These are phyloP conservation scores for Theobroma grandiflorum DNA, from an alignment of 441 rosid genomes.

Conservation along the genomic window DNA sequence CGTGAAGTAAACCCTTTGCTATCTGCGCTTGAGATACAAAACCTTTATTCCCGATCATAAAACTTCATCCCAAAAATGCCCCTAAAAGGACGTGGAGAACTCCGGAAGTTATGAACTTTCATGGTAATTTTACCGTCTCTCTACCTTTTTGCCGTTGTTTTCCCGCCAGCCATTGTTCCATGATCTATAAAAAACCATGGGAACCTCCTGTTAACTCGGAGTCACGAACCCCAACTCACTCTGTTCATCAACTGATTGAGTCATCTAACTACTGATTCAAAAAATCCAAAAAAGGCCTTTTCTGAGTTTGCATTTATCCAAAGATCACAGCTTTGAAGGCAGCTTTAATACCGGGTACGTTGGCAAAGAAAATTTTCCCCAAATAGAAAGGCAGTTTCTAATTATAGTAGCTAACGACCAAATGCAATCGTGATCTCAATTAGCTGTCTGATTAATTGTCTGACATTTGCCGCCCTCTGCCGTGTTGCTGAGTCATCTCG, in stretches of 20 bases:
- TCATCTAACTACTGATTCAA: background rate
- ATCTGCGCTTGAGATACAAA: background rate
- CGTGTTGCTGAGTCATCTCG: background rate
- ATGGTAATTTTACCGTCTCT: background rate
- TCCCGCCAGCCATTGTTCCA: slow-evolving; percentile 28
- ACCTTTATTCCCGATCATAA: background rate
- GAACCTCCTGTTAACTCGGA: background rate
- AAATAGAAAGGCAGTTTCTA: background rate
- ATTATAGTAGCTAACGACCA: slow-evolving; percentile 14
- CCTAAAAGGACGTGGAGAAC: background rate
- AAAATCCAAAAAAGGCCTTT: background rate
- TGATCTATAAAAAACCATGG: background rate
- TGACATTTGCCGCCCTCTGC: background rate
- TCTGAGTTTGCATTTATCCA: background rate
- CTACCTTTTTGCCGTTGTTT: slow-evolving; percentile 4
- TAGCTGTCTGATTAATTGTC: background rate
- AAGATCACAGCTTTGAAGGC: background rate
- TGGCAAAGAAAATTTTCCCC: background rate
- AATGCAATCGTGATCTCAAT: background rate
- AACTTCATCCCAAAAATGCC: background rate
- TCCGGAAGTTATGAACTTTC: background rate
- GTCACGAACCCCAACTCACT: background rate
- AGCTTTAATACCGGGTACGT: background rate
- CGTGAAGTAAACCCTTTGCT: background rate
- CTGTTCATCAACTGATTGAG: background rate